Conservation (phyloP, 2,329 filamentous ascomycete species). For the Colletotrichum sp. region DNA sequence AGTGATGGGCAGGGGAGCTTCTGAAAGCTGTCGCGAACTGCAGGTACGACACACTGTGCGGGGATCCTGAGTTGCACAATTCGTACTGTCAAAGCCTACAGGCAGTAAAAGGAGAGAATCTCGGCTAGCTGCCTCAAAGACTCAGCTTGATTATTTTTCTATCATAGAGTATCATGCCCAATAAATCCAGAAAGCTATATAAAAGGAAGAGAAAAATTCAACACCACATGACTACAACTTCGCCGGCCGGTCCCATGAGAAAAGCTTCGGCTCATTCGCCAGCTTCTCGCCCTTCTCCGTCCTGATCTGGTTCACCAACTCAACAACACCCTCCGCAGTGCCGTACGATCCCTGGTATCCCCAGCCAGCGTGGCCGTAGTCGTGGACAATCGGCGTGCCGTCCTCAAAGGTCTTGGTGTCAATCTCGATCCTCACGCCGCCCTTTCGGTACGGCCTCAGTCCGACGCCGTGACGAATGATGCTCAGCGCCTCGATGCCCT, state of each 20-base stretch:
- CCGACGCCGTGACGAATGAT: slow-evolving; percentile 85
- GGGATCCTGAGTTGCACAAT: neutral
- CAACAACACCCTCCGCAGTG: slow-evolving; percentile 69
- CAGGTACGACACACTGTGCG: slow-evolving; percentile 6
- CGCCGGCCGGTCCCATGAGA: slow-evolving; percentile 23
- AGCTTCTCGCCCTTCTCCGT: slow-evolving; percentile 31
- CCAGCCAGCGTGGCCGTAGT: slow-evolving; percentile 81
- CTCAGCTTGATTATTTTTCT: neutral
- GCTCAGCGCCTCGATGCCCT: slow-evolving; percentile 75
- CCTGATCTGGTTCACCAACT: slow-evolving; percentile 68
- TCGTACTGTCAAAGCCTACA: neutral
- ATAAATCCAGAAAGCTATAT: neutral
- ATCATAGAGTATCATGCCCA: neutral
- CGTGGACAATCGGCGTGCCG: slow-evolving; percentile 73
- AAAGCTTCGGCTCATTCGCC: slow-evolving; percentile 33
- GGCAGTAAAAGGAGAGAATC: neutral
- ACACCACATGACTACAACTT: neutral
- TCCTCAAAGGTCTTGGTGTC: slow-evolving; percentile 63
- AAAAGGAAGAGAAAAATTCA: neutral
- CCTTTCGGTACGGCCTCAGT: slow-evolving; percentile 74
- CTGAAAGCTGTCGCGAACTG: slow-evolving; percentile 18
- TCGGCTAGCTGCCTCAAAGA: neutral
- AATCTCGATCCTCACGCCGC: slow-evolving; percentile 77
- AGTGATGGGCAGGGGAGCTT: slow-evolving; percentile 12
- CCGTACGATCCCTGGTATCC: slow-evolving; percentile 77